phyloP scores from a whole-genome alignment of 176 grass and related monocot species.

The Oryza punctata region DNA sequence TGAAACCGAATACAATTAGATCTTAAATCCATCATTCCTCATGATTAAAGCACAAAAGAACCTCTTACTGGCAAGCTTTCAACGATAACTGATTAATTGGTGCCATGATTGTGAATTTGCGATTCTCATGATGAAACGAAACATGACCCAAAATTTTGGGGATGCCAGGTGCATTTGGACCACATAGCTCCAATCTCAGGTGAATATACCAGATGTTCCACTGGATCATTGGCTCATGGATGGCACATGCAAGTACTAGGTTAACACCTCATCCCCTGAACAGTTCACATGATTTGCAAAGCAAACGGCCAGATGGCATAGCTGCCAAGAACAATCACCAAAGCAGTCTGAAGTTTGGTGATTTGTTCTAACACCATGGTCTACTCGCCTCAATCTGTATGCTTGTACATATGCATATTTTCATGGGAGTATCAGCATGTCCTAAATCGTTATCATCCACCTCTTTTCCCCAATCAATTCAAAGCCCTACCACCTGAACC shows the following conservation, averaged over 20 bases:
- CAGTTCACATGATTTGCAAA: neutral
- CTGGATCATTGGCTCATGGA: neutral
- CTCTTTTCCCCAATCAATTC: neutral
- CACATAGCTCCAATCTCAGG: neutral
- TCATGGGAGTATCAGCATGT: neutral
- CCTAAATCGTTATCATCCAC: neutral
- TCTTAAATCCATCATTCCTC: neutral
- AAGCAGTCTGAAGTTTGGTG: neutral
- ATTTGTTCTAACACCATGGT: neutral
- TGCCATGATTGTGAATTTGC: neutral
- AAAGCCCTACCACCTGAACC: neutral
- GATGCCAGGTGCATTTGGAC: neutral
- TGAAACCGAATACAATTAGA: neutral
- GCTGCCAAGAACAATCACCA: neutral
- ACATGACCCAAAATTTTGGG: neutral
- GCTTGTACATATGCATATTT: neutral
- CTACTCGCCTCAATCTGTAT: neutral
- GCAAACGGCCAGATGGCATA: neutral
- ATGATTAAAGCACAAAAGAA: slow-evolving; percentile 12
- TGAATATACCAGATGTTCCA: neutral
- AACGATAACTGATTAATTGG: neutral
- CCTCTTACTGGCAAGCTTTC: neutral
- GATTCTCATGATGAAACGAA: neutral
- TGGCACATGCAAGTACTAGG: neutral
- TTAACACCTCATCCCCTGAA: neutral